Evolutionary conservation across 306 rosid species (phyloP).

Genomic region (Vigna mungo): DNA sequence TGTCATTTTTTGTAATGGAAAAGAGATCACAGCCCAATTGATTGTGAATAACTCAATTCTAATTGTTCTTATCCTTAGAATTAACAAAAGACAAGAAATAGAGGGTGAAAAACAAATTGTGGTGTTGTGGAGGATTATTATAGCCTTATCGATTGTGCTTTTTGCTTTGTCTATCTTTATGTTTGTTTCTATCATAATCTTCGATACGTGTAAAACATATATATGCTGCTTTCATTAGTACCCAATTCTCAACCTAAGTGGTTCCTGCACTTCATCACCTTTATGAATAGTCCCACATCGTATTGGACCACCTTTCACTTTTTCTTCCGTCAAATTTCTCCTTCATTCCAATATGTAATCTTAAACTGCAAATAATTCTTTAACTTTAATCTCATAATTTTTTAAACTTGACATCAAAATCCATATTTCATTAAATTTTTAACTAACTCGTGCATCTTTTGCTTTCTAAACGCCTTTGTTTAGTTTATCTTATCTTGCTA

Average conservation of each 20-base stretch:
- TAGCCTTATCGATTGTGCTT: not conserved
- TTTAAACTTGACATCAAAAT: not conserved
- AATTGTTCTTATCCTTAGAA: not conserved
- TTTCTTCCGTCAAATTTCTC: no score
- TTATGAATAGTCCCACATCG: not conserved
- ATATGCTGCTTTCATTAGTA: not conserved
- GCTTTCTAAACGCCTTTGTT: not conserved
- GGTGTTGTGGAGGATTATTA: not conserved
- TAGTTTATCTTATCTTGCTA: not conserved
- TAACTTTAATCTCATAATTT: not conserved
- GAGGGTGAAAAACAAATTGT: not conserved
- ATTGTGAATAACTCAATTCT: no score
- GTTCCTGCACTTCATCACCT: conserved; percentile 21
- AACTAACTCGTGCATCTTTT: not conserved
- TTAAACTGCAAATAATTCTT: not conserved
- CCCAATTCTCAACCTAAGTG: conserved; percentile 8
- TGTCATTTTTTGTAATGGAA: no score
- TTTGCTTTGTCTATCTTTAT: not conserved
- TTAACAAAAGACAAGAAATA: not conserved
- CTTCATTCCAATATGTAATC: no score
- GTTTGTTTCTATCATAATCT: not conserved
- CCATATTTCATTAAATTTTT: not conserved
- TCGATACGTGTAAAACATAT: conserved; percentile 13
- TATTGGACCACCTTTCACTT: not conserved
- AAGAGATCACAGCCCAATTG: no score